Percentiles rank a stretch among this genome's conserved stretches.
phyloP scores from a whole-genome alignment of 306 rosid genomes.

The Canavalia gladiata region DNA sequence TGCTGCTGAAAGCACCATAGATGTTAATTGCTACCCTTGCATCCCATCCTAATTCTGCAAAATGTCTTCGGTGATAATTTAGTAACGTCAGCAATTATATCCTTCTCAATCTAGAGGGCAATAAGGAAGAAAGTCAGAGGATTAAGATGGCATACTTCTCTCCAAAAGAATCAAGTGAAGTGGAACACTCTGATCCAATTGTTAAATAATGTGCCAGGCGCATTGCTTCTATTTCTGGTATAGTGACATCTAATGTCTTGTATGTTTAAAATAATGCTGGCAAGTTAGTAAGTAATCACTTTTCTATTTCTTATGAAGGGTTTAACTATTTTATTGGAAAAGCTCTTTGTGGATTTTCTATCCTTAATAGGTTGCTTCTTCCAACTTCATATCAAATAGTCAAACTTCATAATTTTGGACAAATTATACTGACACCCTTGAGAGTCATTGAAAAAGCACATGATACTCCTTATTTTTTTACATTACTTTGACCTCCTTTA shows the following conservation, averaged over 20 bases:
- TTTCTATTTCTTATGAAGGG: not conserved
- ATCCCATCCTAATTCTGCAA: slow-evolving; percentile 85
- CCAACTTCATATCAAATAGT: slow-evolving; percentile 16
- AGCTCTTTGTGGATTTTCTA: slow-evolving; percentile 18
- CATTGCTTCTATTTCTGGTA: slow-evolving; percentile 94
- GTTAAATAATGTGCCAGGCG: slow-evolving; percentile 88
- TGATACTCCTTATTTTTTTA: too few species aligned
- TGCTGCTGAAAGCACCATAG: slow-evolving; percentile 80
- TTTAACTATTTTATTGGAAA: slow-evolving; percentile 20
- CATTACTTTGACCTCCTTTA: too few species aligned
- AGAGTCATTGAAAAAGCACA: too few species aligned
- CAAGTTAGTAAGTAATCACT: slow-evolving; percentile 43
- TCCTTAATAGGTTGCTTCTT: not conserved
- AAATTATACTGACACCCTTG: too few species aligned
- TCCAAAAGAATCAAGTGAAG: slow-evolving; percentile 64
- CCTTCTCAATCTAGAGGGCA: slow-evolving; percentile 8
- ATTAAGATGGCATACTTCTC: slow-evolving; percentile 59
- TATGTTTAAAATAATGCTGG: slow-evolving; percentile 29
- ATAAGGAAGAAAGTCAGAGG: slow-evolving; percentile 18
- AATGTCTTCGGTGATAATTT: slow-evolving; percentile 58
- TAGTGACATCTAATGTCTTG: slow-evolving; percentile 78
- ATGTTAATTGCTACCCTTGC: slow-evolving; percentile 77
- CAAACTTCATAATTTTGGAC: not conserved
- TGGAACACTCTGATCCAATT: slow-evolving; percentile 80
- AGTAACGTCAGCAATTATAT: slow-evolving; percentile 47